These are phyloP conservation scores for Calocybe cyanea DNA, from an alignment of 768 basidiomycete species.

Conservation along the genomic window DNA sequence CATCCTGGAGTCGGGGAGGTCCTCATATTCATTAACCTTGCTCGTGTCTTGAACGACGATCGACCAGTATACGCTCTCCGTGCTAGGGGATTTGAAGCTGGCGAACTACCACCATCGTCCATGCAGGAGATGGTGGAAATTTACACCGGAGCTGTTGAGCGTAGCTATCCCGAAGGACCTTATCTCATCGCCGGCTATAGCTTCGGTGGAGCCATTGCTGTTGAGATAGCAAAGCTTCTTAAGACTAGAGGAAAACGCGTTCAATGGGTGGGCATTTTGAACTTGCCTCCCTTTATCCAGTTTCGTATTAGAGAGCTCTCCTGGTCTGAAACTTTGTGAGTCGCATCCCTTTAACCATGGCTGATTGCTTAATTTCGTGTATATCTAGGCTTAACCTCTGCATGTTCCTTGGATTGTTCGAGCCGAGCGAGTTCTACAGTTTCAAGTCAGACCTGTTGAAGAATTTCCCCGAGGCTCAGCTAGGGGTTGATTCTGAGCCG, in stretches of 20 bases:
- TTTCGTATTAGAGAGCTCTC: not conserved
- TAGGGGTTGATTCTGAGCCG: not conserved
- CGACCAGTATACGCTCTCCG: constrained; percentile 1
- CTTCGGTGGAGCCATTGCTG: constrained; percentile 1
- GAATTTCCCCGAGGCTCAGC: not conserved
- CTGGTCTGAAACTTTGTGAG: constrained; percentile 3
- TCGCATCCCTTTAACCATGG: too few species aligned
- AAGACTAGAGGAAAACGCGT: not conserved
- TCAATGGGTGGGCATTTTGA: constrained; percentile 1
- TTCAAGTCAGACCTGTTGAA: not conserved
- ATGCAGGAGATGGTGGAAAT: constrained; percentile 1
- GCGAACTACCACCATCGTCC: not conserved
- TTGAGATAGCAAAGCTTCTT: not conserved
- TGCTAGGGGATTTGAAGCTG: constrained; percentile 1
- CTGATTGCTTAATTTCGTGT: too few species aligned
- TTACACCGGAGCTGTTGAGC: not conserved
- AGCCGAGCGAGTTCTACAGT: not conserved
- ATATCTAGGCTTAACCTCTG: not conserved
- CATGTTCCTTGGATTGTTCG: constrained; percentile 1
- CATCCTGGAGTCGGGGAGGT: constrained; percentile 2
- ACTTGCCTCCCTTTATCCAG: constrained; percentile 2
- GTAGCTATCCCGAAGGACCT: not conserved
- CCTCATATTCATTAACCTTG: constrained; percentile 4
- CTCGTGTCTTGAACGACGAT: not conserved
- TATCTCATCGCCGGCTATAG: constrained; percentile 2